Percentiles rank a stretch among this genome's conserved stretches.
Conservation (phyloP, 2,329 filamentous ascomycete species). For the Penicillium nordicum region DNA sequence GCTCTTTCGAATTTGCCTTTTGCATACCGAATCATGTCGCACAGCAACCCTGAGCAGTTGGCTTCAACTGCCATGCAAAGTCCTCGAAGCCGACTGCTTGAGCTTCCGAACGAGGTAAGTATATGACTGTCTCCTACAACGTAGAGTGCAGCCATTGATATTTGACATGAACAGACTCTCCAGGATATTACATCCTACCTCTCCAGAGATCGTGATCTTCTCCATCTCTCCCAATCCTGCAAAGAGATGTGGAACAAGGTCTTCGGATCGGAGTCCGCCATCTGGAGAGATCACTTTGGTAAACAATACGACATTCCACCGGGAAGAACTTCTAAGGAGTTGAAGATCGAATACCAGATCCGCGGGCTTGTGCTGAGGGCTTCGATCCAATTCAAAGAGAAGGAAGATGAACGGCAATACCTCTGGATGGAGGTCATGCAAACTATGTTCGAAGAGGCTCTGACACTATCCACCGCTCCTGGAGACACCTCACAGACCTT, state of each 20-base stretch:
- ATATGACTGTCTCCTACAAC: too few species aligned
- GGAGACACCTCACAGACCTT: constrained; percentile 22
- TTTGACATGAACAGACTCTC: constrained; percentile 25
- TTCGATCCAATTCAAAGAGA: constrained; percentile 26
- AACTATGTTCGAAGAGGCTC: constrained; percentile 29
- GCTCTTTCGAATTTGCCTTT: background rate
- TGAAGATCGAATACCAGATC: constrained; percentile 35
- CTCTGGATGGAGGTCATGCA: constrained; percentile 33
- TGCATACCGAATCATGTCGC: background rate
- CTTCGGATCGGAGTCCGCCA: constrained; percentile 25
- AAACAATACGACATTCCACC: constrained; percentile 32
- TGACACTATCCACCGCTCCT: constrained; percentile 2
- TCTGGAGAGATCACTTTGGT: constrained; percentile 37
- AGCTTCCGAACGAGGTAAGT: constrained; percentile 20
- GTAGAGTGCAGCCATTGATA: background rate
- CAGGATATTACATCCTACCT: constrained; percentile 32
- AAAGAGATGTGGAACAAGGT: constrained; percentile 23
- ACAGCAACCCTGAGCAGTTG: background rate
- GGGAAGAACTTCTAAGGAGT: constrained; percentile 19
- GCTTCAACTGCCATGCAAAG: background rate
- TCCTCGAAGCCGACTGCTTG: constrained; percentile 3
- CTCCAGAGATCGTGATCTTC: constrained; percentile 31
- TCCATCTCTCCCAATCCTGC: constrained; percentile 29
- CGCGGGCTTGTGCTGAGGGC: constrained; percentile 34
- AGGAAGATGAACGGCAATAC: constrained; percentile 23